Evolutionary conservation across 2,329 filamentous ascomycete species (phyloP), one percentile per base, ranked within the genome.

Genomic region (Botrytis sinoallii): DNA sequence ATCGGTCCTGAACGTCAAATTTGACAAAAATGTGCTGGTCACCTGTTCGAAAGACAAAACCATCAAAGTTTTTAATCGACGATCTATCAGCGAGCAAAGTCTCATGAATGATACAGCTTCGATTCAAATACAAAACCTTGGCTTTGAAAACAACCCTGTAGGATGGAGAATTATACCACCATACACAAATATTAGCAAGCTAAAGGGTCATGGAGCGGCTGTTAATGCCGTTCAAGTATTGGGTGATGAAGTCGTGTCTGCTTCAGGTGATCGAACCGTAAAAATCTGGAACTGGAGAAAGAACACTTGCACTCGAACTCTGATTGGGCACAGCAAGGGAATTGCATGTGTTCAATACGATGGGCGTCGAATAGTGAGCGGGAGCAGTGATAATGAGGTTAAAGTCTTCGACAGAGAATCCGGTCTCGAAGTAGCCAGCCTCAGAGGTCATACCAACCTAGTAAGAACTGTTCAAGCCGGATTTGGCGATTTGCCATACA

Each of bases 341-440:
- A 98, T 99, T 78, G 96, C 96, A 4, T 99, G 96, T 81, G 95
- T 99, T 25, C 95, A 99, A 82, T 98, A 96, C 80, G 96, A 99
- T 81, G 94, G 94, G 40, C 90, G 93, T 69, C 90, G 96, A 32
- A 97, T 99, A 76, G 94, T 99, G 70, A 98, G 94, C 78, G 96
- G 96, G 4, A 98, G 95, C 82, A 98, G 95, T 78, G 96, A 99
- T 82, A 94, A 97, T 81, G 95, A 96, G 59, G 94, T 99, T 46
- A 94, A 96, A 77, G 96, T 99, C 32, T 99, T 97, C 81, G 96
- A 98, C 81, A 91, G 92, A 63, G 88, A 89, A 64, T 94, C 94
- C 0, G 92, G 93, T 6, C 91, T 96, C 18, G 95, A 98, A 82
- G 94, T 98, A 9, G 95, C 95, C 25, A 95, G 93, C 79, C 86